These are phyloP conservation scores for Vitis hybrid DNA, from an alignment of 177 flowering plant genomes.

Conservation along the genomic window DNA sequence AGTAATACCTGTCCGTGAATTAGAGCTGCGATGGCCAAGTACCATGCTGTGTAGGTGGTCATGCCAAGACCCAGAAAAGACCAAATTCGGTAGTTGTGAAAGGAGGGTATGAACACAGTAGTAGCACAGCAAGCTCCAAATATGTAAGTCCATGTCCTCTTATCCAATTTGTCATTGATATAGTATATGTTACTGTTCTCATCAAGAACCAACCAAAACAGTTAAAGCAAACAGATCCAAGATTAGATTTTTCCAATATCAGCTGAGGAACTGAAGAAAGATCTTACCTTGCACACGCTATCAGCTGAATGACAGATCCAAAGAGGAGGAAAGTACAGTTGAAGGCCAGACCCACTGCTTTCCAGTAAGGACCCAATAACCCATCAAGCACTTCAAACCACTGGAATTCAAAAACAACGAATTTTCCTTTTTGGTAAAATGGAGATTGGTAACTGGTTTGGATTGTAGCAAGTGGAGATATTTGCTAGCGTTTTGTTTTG, in stretches of 20 bases:
- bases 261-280: neutral
- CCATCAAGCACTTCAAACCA: constrained; percentile 99
- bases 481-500: neutral
- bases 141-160: constrained; percentile 96
- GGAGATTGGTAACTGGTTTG: neutral
- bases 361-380: constrained; percentile 89
- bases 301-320: constrained; percentile 93
- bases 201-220: constrained; percentile 7
- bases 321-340: constrained; percentile 89
- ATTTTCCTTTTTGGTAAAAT: neutral
- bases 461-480: neutral
- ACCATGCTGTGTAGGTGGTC: constrained; percentile 99
- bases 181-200: constrained; percentile 82
- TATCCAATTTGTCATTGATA: constrained; percentile 86
- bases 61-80: constrained; percentile 91
- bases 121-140: constrained; percentile 99
- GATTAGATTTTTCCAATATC: neutral
- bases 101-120: constrained; percentile 96
- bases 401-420: constrained; percentile 30
- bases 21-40: constrained; percentile 71
- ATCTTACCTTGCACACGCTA: constrained; percentile 83
- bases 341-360: constrained; percentile 84
- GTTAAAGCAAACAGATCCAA: neutral
- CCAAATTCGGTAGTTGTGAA: constrained; percentile 95
- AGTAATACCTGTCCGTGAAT: constrained; percentile 78